Conservation (phyloP, 2,329 filamentous ascomycete species). For the Rhinocladiella similis region DNA sequence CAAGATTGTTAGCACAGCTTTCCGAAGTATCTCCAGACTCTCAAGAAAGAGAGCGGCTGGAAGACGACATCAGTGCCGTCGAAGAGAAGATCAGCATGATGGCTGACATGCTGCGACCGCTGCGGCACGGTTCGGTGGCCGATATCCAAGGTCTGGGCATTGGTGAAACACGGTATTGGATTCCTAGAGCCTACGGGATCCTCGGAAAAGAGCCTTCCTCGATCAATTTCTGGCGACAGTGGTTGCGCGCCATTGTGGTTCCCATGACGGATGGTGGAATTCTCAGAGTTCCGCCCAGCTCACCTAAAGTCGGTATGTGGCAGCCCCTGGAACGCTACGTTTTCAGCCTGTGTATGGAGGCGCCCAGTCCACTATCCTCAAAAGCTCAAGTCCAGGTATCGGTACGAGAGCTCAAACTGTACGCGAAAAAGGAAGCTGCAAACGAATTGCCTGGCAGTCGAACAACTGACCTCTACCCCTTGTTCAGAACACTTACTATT, state of each 20-base stretch:
- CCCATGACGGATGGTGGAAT: conserved; percentile 91
- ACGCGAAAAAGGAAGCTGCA: conserved; percentile 85
- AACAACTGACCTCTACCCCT: conserved; percentile 86
- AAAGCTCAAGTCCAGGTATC: conserved; percentile 94
- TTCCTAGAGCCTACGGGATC: conserved; percentile 88
- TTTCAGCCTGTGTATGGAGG: conserved; percentile 93
- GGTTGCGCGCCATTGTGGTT: conserved; percentile 89
- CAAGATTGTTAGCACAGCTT: conserved; percentile 79
- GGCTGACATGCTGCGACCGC: conserved; percentile 89
- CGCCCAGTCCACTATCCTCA: conserved; percentile 85
- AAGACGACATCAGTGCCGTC: conserved; percentile 91
- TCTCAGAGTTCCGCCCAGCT: conserved; percentile 80
- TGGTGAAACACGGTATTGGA: conserved; percentile 94
- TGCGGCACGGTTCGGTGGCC: conserved; percentile 89
- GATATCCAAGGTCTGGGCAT: conserved; percentile 97
- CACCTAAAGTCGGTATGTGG: conserved; percentile 89
- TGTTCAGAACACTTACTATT: conserved; percentile 86
- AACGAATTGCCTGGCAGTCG: conserved; percentile 93
- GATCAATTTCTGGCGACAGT: conserved; percentile 97
- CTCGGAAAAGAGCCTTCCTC: conserved; percentile 80
- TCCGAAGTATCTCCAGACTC: conserved; percentile 80
- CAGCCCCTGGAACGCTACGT: conserved; percentile 96
- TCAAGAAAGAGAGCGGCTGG: conserved; percentile 75
- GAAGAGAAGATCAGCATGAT: conserved; percentile 97
- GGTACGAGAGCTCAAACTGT: conserved; percentile 84